Evolutionary conservation across 805 yeast species (phyloP), one percentile per base, ranked within the genome.

Genomic region (Debaryomyces maramus): DNA sequence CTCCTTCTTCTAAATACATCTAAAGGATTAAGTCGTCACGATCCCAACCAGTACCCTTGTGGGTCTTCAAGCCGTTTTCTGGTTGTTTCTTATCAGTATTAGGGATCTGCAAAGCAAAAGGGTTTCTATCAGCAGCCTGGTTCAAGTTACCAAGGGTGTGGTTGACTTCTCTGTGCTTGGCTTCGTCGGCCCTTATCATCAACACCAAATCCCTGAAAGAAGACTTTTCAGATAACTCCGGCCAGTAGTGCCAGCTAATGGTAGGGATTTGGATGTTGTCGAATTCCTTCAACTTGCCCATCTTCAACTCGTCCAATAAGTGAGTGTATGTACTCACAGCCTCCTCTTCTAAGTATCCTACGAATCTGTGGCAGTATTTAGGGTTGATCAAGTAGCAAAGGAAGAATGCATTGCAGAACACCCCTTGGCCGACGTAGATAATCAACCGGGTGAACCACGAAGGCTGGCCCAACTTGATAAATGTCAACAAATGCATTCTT

Each of bases 91-190:
- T 45, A 14, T 52, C 54, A 10, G 42, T 35, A 15, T 71, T 60
- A 22, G 67, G 60, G 34, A 77, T 53, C 27, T 77, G 41, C 49
- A 67, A 51, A 5, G 73, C 88, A 58, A 78, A 84, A 10, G 90
- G 90, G 53, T 84, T 84, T 51, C 88, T 71, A 55, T 84, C 88
- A 1, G 34, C 37, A 21, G 60, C 58, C 46, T 70, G 78, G 39
- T 69, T 57, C 50, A 83, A 70, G 51, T 83, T 83, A 10, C 86
- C 89, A 53, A 83, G 73, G 0, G 89, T 84, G 52, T 83, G 90
- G 61, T 83, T 84, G 20, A 84, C 89, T 53, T 84, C 90, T 59
- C 90, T 72, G 55, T 83, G 89, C 56, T 83, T 83, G 29, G 88
- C 83, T 59, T 83, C 90, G 53, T 83, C 90, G 1, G 90, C 90